Evolutionary conservation across 1,139 yeast genomes (phyloP).

Genomic region (Eremothecium cymbalariae): DNA sequence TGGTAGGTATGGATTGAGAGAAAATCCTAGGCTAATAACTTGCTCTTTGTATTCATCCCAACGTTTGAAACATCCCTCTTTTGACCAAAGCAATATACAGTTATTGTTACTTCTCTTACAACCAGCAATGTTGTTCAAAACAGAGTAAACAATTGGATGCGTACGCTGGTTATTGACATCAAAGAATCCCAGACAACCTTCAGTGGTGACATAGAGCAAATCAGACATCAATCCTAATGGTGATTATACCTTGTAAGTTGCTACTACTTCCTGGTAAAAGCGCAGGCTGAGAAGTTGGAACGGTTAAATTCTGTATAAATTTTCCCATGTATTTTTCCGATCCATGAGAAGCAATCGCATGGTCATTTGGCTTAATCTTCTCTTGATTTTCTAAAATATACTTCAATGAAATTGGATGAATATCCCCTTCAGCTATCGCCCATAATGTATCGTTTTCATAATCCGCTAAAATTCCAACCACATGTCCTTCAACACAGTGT

Average conservation of each 20-base stretch:
- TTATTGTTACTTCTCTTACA: constrained; percentile 1
- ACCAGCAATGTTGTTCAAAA: constrained; percentile 4
- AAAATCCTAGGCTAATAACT: neutral
- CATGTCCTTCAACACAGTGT: neutral
- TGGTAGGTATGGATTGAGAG: neutral
- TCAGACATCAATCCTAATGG: neutral
- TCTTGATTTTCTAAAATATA: constrained; percentile 7
- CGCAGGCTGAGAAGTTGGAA: neutral
- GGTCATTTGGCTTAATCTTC: neutral
- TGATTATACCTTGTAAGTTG: neutral
- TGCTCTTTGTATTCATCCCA: neutral
- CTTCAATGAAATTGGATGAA: constrained; percentile 6
- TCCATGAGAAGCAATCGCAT: constrained; percentile 1
- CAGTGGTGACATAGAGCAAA: constrained; percentile 3
- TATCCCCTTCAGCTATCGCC: constrained; percentile 5
- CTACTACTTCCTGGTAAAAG: neutral
- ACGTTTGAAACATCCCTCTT: constrained; percentile 2
- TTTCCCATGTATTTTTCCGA: no score
- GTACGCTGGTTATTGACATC: neutral
- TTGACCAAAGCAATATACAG: constrained; percentile 4
- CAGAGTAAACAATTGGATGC: constrained; percentile 3
- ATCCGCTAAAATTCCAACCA: constrained; percentile 7
- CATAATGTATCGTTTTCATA: constrained; percentile 8
- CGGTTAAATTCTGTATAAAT: no score
- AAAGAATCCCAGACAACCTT: constrained; percentile 5